Evolutionary conservation across 768 basidiomycete genomes (phyloP), one percentile per base, ranked within the genome.

Genomic region (Boletus tylopilopsis): DNA sequence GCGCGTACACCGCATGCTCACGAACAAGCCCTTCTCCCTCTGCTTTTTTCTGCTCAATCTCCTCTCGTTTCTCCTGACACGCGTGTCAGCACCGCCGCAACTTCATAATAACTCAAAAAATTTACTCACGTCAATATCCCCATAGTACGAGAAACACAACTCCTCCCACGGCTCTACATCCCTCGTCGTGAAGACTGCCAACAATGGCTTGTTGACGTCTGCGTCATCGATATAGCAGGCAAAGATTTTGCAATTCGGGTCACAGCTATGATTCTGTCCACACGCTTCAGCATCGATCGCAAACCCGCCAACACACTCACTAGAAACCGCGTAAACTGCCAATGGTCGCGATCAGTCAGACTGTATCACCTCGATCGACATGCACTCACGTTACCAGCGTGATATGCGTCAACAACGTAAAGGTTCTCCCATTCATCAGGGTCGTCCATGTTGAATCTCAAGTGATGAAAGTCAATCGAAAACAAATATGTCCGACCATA

Each of bases 251-350:
- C 85, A 84, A 62, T 95, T 96, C 0, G 93, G 93, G 49, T 91
- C 85, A 59, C 94, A 95, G 16, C 87, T 91, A 57, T 96, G 92
- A 56, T 95, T 96, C 91, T 94, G 51, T 6, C 18, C 33, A 8
- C 2, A 18, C 33, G 7, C 3, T 15, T 57, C 39, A 46, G 34
- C 27, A 7, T 25, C 30, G 29, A 24, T 15, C 22, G 11, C 11
- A 32, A 18, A 6, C 44, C 27, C 8, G 19, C 35, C 23, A 27
- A 19, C 4, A 18, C 10, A 73, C 80, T 60, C 63, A 90, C 92
- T 57, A 94, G 68, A 60, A 90, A 95, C 27, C 93, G 80, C n/a
- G 93, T 94, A 67, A 94, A 93, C 92, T 94, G 56, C n/a, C 36
- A 15, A 16, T 36, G 22, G 8, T 11, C n/a, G 2, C 6, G 12